Conservation (phyloP, 2,329 filamentous ascomycete species). For the Byssoonygena ceratinophila region DNA sequence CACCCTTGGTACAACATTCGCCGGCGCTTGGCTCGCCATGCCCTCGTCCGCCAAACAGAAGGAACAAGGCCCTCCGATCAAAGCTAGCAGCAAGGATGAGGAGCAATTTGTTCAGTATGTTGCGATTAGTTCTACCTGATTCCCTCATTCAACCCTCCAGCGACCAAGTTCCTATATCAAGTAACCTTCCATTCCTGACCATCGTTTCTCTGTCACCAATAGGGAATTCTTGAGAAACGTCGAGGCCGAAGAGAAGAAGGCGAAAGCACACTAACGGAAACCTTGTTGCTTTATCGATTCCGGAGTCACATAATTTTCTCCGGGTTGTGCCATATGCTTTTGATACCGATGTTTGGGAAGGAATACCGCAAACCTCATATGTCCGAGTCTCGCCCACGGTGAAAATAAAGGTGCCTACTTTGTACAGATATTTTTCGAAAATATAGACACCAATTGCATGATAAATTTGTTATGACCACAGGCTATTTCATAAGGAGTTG, state of each 20-base stretch:
- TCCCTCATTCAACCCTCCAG: neutral
- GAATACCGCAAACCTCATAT: neutral
- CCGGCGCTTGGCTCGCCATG: constrained; percentile 37
- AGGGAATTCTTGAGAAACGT: constrained; percentile 44
- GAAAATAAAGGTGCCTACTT: constrained; percentile 1
- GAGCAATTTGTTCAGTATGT: constrained; percentile 59
- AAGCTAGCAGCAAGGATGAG: constrained; percentile 56
- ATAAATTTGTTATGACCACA: constrained; percentile 11
- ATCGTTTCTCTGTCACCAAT: constrained; percentile 3
- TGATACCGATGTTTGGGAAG: neutral
- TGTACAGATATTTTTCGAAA: constrained; percentile 11
- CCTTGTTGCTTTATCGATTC: neutral
- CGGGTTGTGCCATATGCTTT: neutral
- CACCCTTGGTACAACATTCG: constrained; percentile 43
- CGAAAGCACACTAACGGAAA: constrained; percentile 13
- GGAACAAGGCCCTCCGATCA: constrained; percentile 47
- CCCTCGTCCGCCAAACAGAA: constrained; percentile 40
- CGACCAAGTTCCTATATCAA: neutral
- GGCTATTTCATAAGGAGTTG: too few relatives aligned
- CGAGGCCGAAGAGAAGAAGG: constrained; percentile 40
- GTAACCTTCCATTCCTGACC: neutral
- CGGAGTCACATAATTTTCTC: neutral
- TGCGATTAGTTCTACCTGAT: neutral
- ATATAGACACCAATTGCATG: constrained; percentile 13
- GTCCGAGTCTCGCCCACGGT: neutral